These are phyloP conservation scores for Saturnispora dispora DNA, from an alignment of 805 yeast species.

Conservation along the genomic window DNA sequence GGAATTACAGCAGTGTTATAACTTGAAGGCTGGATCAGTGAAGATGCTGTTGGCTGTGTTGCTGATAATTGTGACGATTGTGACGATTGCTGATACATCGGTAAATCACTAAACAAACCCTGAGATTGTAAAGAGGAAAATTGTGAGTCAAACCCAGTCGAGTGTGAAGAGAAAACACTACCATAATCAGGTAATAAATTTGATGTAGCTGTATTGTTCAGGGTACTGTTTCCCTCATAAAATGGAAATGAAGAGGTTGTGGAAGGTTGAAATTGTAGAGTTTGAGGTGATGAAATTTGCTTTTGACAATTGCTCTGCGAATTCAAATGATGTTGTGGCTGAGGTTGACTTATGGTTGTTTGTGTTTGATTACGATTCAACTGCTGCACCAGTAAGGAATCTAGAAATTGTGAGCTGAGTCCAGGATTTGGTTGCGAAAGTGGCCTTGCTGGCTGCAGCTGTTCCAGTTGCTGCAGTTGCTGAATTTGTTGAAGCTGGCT, in stretches of 20 bases:
- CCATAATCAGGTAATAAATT: neutral
- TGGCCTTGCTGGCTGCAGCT: neutral
- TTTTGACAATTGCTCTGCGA: neutral
- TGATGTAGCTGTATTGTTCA: neutral
- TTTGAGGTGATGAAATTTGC: neutral
- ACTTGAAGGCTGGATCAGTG: neutral
- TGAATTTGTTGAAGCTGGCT: conserved; percentile 4
- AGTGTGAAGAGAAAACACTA: neutral
- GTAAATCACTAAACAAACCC: neutral
- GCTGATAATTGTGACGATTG: neutral
- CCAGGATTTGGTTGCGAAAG: conserved; percentile 4
- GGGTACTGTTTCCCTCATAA: neutral
- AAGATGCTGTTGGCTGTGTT: neutral
- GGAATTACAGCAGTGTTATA: neutral
- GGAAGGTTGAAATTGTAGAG: neutral
- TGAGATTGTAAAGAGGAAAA: neutral
- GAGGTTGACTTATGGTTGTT: conserved; percentile 3
- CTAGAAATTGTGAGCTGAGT: conserved; percentile 6
- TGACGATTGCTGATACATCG: conserved; percentile 1
- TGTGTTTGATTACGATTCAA: conserved; percentile 6
- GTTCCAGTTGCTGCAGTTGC: conserved; percentile 3
- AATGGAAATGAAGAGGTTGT: neutral
- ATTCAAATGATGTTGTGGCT: conserved; percentile 2
- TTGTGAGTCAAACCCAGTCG: conserved; percentile 2
- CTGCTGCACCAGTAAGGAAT: conserved; percentile 10